Evolutionary conservation across 257 asterid genomes (phyloP), one percentile per base, ranked within the genome.

Genomic region (Cordia subcordata): DNA sequence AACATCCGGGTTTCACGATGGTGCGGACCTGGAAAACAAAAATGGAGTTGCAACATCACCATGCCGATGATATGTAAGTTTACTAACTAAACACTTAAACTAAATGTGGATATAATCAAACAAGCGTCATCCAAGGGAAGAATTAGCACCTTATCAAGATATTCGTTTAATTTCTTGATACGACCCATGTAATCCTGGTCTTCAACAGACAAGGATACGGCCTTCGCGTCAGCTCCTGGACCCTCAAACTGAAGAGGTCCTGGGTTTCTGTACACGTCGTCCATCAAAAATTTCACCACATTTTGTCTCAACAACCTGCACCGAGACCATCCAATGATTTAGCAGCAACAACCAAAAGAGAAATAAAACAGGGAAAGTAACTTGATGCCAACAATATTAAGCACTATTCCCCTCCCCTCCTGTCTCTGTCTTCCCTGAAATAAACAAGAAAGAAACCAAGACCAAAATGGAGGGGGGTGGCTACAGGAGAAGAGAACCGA

Each of bases 191-290:
- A 87, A 68, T 87, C 96, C 63, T 87, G 96, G 72, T 87, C 97
- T 71, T 93, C 99, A 59, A 86, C 92, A 33, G 95, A 86, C n/a
- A 93, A 83, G 52, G 76, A 77, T 3, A 93, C 77, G 4, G 97
- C 77, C 78, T 78, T 89, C 5, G 94, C 78, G 77, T 93, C 99
- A 32, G 94, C 97, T 60, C 99, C 99, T 12, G 99, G 86, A 17
- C 99, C 99, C 13, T 93, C 97, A 67, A 80, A 93, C 77, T 93
- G 99, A 67, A 93, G 95, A 14, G 99, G 97, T 23, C 99, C 97
- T 0, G 99, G 99, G 76, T 93, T 93, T 81, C 97, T 83, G 69
- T 93, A 93, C 13, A 87, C 75, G 50, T 93, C 99, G 11, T 93
- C 97, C 75, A 85, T 60, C 81, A 93, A 83, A 65, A 93, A 89